Percentiles rank a stretch among this genome's conserved stretches.
phyloP scores from a whole-genome alignment of 306 rosid genomes.

The cucumber (Cucumis sativus) region Cucumber_9930_V3 NC_026658.2:8978001-8978500 shows the following conservation, averaged over 20 bases:
- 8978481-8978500: too few relatives aligned
- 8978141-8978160: conserved; percentile 69
- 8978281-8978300: too few relatives aligned
- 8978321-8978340: background rate
- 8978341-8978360: too few relatives aligned
- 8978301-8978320: background rate
- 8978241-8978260: background rate
- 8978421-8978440: too few relatives aligned
- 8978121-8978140: conserved; percentile 83
- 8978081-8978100: conserved; percentile 94
- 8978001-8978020: conserved; percentile 90
- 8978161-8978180: conserved; percentile 95
- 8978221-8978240: background rate
- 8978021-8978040: conserved; percentile 60
- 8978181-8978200: conserved; percentile 13
- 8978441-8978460: too few relatives aligned
- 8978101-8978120: conserved; percentile 88
- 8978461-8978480: too few relatives aligned
- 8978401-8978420: too few relatives aligned
- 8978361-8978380: too few relatives aligned
- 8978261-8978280: background rate
- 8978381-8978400: too few relatives aligned
- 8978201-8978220: background rate
- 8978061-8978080: conserved; percentile 85
- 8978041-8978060: conserved; percentile 59